Base-by-base conservation (phyloP, 306 rosid species). In the Cercis canadensis region DNA sequence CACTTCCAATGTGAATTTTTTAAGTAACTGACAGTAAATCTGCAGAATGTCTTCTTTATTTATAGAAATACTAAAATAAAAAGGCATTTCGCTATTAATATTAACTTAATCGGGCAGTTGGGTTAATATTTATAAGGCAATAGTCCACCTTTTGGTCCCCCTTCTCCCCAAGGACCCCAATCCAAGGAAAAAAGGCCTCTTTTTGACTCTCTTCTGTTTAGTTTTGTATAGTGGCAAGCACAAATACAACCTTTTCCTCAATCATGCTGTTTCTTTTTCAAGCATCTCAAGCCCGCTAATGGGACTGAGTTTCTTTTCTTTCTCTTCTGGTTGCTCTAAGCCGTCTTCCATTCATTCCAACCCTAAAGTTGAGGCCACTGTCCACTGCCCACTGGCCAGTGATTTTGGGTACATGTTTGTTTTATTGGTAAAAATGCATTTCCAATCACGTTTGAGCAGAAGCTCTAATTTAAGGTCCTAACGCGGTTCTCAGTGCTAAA, bases 161-260 rank as follows among this genome's bases (percentile, higher is more conserved):
- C 49, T 33, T 64, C 14, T 24, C 29, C 37, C 19, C 29, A 60
- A 37, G 59, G 32, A 51, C 62, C 19, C 31, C 41, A 78, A 52
- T 41, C 34, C 65, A 37, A 0, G 10, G 43, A 37, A 49, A 70
- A 74, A 68, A 62, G 12, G 39, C 55, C 58, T 46, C 36, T 74
- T 79, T 18, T 68, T 47, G 54, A 60, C 72, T 56, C 69, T 79
- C 21, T 51, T 73, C 37, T 72, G 64, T 37, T 78, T 18, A 52
- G 17, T 78, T 66, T 9, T 51, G n/a, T 45, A 36, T 68, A 52
- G 74, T 67, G 72, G 83, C 67, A 73, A 19, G n/a, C n/a, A n/a
- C n/a, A n/a, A n/a, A n/a, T n/a, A n/a, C n/a, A n/a, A n/a, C n/a
- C n/a, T n/a, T n/a, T n/a, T 59, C 33, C 70, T 78, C 43, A 73